These are phyloP conservation scores for Colletotrichum tamarilloi DNA, from an alignment of 2,329 filamentous ascomycete genomes.

Conservation along the genomic window DNA sequence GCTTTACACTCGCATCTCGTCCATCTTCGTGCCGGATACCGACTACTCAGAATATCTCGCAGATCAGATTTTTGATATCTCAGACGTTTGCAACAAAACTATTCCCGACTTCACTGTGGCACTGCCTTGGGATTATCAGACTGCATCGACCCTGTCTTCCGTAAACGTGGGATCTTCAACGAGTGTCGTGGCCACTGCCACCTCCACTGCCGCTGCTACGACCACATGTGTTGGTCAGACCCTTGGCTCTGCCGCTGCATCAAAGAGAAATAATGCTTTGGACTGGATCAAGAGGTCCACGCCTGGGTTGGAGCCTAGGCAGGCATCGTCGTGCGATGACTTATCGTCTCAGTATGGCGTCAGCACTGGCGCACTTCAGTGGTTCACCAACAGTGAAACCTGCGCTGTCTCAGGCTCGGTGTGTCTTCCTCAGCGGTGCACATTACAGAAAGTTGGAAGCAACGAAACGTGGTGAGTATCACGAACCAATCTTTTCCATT, in stretches of 20 bases:
- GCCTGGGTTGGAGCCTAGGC: not conserved
- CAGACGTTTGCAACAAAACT: not conserved
- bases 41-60: not conserved
- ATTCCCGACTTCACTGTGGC: not conserved
- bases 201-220: not conserved
- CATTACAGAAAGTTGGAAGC: not conserved
- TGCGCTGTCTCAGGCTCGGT: not conserved
- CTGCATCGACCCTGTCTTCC: not conserved
- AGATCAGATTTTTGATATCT: not conserved
- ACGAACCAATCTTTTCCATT: not conserved
- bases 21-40: not conserved
- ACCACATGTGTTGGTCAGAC: not conserved
- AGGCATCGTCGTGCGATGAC: not conserved
- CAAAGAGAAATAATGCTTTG: not conserved
- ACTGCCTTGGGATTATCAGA: not conserved
- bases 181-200: not conserved
- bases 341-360: not conserved
- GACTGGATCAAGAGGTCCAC: not conserved
- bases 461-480: not conserved
- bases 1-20: not conserved
- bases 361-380: not conserved
- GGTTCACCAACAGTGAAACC: not conserved
- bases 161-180: not conserved
- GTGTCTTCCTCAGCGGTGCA: not conserved
- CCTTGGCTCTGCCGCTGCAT: not conserved